Evolutionary conservation across 371 early-diverging fungal species (phyloP).

Genomic region (Capniomyces stellatus): DNA sequence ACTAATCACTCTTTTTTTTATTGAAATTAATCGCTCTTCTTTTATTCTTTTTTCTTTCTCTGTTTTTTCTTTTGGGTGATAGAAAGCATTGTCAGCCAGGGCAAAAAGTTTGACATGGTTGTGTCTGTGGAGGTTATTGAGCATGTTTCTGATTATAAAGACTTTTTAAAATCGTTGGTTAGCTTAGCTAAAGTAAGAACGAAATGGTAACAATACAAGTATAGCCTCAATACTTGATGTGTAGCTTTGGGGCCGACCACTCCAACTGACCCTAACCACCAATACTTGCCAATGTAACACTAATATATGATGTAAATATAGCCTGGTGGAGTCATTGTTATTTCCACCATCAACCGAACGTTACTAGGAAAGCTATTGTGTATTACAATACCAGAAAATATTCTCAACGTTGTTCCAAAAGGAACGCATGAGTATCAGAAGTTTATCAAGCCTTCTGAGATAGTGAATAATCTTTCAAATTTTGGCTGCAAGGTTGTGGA

Average conservation of each 20-base stretch:
- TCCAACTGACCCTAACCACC: too few relatives aligned
- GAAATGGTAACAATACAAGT: too few relatives aligned
- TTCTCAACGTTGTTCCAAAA: slow-evolving; percentile 55
- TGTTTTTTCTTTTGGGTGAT: slow-evolving; percentile 15
- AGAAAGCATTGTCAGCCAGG: slow-evolving; percentile 33
- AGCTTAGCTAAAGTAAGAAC: slow-evolving; percentile 41
- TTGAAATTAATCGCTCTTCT: neutral
- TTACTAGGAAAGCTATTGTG: slow-evolving; percentile 53
- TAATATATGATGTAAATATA: slow-evolving; percentile 8
- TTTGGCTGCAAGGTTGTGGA: slow-evolving; percentile 8
- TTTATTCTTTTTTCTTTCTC: too few relatives aligned
- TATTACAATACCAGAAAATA: slow-evolving; percentile 66
- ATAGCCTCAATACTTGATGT: too few relatives aligned
- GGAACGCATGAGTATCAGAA: slow-evolving; percentile 81
- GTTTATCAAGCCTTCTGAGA: slow-evolving; percentile 53
- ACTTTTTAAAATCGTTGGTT: slow-evolving; percentile 47
- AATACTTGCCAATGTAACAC: slow-evolving; percentile 14
- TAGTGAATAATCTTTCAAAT: slow-evolving; percentile 6
- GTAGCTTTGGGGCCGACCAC: too few relatives aligned
- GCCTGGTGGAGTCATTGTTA: slow-evolving; percentile 53
- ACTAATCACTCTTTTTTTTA: too few relatives aligned
- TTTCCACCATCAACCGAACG: slow-evolving; percentile 87
- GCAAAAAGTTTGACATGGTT: slow-evolving; percentile 59
- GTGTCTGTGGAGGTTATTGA: slow-evolving; percentile 83
- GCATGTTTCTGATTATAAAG: slow-evolving; percentile 60